A percentile compares a stretch with the other conserved stretches of the same genome.
phyloP scores from a whole-genome alignment of 225 moss, liverwort and hornwort species.

The Thuidium tamariscinum region DNA sequence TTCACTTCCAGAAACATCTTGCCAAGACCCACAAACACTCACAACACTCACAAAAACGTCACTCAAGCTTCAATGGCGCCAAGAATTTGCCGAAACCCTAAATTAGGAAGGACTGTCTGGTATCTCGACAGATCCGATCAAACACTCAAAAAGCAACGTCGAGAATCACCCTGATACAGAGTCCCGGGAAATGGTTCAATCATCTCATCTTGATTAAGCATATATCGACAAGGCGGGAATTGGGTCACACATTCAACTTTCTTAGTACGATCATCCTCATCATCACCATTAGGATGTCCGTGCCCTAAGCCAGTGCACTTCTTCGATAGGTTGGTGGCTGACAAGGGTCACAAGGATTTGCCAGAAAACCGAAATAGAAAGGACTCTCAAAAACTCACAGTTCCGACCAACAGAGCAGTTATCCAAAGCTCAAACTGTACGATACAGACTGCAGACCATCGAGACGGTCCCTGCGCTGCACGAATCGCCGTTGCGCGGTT shows the following conservation, averaged over 20 bases:
- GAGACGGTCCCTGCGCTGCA: neutral
- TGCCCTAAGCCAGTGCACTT: neutral
- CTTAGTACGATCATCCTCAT: neutral
- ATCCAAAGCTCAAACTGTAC: too few species aligned
- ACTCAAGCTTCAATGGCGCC: neutral
- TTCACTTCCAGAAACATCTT: conserved; percentile 53
- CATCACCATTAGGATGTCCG: neutral
- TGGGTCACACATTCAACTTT: neutral
- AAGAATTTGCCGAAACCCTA: neutral
- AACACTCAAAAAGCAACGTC: neutral
- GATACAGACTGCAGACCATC: too few species aligned
- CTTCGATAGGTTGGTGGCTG: neutral
- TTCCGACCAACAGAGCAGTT: neutral
- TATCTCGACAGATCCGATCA: neutral
- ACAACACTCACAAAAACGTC: neutral
- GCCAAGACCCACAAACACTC: neutral
- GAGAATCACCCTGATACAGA: neutral
- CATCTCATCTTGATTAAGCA: too few species aligned
- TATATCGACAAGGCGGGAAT: too few species aligned
- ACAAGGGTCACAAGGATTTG: neutral
- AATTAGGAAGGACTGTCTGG: neutral
- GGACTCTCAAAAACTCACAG: too few species aligned
- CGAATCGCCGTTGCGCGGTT: neutral
- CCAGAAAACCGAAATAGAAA: neutral
- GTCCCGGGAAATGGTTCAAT: too few species aligned